Evolutionary conservation across 1,284 basidiomycete genomes (phyloP), one percentile per base, ranked within the genome.

Genomic region (Sanghuangporus baumii): DNA sequence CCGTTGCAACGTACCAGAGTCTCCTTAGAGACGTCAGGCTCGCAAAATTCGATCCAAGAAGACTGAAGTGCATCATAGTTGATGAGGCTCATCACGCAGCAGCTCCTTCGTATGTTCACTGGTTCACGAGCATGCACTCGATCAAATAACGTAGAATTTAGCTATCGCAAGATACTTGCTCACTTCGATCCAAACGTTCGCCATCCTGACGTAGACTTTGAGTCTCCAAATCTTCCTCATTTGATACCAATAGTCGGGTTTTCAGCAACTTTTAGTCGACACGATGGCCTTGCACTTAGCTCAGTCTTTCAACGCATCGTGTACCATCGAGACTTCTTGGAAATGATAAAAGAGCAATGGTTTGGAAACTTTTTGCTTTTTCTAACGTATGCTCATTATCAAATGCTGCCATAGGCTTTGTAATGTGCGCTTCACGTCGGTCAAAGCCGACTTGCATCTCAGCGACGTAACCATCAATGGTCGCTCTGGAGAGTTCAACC

Each of bases 21-120:
- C 78, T 98, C 3, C 78, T 87, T 14, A 86, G 84, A 57, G 73
- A 80, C 1, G 75, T 81, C 8, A 81, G 96, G 23, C 71, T 97
- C 55, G 78, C 79, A 8, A 98, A 97, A 73, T 98, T 96, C 71
- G 79, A 90, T 67, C 89, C 93, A 1, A 70, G 72, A 8, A 69
- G 68, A 34, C 79, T 93, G 70, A 96, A 94, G 72, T 91, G 89
- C 8, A 80, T 98, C 60, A 88, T 98, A 57, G 83, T 97, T 6
- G 94, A 96, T 69, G 94, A 97, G 74, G 96, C 96, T 0, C 96
- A 99, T 71, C 96, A 98, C 75, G 91, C 96, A 31, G 94, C 93
- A 26, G 91, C 95, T 2, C 86, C 88, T 26, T 94, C 94, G 88
- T 94, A 74, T 65, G 88, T 73, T 3, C 26, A 65, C 4, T 56